Evolutionary conservation across 2,329 filamentous ascomycete genomes (phyloP), one percentile per base, ranked within the genome.

Genomic region (Talaromyces sp.): DNA sequence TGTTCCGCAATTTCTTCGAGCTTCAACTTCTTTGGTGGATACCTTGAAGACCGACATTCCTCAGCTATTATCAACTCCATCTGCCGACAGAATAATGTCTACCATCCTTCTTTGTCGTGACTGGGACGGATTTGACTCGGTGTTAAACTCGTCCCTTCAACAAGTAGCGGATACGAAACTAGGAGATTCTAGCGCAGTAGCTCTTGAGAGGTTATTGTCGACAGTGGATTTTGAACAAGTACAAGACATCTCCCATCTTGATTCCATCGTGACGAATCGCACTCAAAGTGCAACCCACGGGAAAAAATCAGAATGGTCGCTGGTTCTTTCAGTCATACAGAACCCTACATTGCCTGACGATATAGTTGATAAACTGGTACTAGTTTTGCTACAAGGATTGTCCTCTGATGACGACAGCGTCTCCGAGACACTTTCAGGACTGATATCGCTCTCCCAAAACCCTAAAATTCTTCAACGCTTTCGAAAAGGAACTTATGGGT

Each of bases 51-150:
- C 84, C 1, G 78, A 87, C 62, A 77, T 89, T 14, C 77, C 83
- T 0, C 75, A 78, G 1, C 76, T 95, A 17, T 75, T 93, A 2
- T 74, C 82, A 1, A 92, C 90, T 0, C 84, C 89, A 0, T 93
- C 91, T 1, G 84, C 85, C 0, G 74, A 82, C 1, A 82, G 87
- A 56, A 73, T 96, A 0, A 77, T 92, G 8, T 83, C 86, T 0
- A 84, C 86, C 11, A 77, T 96, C 0, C 82, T 86, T 54, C 73
- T 82, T 0, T 77, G 87, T 46, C 81, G 82, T 1, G 70, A 77
- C 19, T 75, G 71, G 68, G 65, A 73, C 62, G 72, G 69, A 3
- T 78, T 75, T 61, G 31, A 76, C 78, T 17, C 73, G 73, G 43
- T 76, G 67, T 58, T 77, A 72, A 59, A 70, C 70, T 72, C 64